Evolutionary conservation across 2,329 filamentous ascomycete genomes (phyloP).

Genomic region (Nannizziopsis barbatae): DNA sequence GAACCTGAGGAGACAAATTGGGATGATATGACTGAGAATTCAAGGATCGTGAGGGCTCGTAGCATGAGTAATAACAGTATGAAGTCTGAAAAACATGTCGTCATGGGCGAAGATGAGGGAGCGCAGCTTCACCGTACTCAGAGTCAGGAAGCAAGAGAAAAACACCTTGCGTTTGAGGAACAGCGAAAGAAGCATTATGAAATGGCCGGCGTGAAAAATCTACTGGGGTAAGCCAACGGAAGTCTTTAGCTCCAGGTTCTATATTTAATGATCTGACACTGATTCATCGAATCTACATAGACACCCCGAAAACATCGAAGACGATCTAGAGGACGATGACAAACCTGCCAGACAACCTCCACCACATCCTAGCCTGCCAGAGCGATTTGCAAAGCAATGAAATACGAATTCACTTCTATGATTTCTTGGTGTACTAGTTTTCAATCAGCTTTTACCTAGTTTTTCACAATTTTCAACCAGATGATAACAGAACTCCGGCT

Average conservation of each 20-base stretch:
- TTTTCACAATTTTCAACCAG: too few species aligned
- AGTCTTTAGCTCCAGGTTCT: too few species aligned
- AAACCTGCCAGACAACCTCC: conserved; percentile 18
- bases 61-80: conserved; percentile 31
- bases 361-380: conserved; percentile 27
- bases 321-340: conserved; percentile 46
- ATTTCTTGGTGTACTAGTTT: too few species aligned
- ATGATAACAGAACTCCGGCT: too few species aligned
- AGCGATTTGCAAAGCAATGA: conserved; percentile 11
- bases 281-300: conserved; percentile 19
- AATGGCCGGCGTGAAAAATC: conserved; percentile 85
- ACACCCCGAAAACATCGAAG: conserved; percentile 56
- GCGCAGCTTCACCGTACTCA: conserved; percentile 38
- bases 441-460: too few species aligned
- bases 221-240: conserved; percentile 64
- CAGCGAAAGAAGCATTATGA: conserved; percentile 95
- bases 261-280: background rate
- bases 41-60: conserved; percentile 35
- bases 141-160: conserved; percentile 66
- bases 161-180: conserved; percentile 84
- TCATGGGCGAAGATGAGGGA: conserved; percentile 50
- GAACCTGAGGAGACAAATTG: conserved; percentile 62
- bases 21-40: conserved; percentile 32
- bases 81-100: conserved; percentile 60
- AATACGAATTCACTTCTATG: background rate